Percentiles rank a stretch among this genome's conserved stretches.
phyloP scores from a whole-genome alignment of 306 rosid genomes.

The Quercus parvula region DNA sequence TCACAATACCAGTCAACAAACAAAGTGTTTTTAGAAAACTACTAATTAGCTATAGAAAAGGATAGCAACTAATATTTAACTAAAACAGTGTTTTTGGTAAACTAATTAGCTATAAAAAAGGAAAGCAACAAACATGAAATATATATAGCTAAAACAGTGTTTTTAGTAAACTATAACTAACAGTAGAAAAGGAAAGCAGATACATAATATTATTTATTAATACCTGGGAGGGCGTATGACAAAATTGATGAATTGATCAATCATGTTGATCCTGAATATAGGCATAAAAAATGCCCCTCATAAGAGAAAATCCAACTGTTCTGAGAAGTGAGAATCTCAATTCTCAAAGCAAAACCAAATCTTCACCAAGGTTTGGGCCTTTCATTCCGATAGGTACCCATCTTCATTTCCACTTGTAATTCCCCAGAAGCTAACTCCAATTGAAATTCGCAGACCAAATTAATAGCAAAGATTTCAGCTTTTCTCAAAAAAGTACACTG shows the following conservation, averaged over 20 bases:
- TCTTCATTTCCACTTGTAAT: too few relatives aligned
- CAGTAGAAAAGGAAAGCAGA: background rate
- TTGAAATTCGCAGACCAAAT: too few relatives aligned
- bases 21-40: too few relatives aligned
- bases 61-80: background rate
- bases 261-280: slow-evolving; percentile 55
- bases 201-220: background rate
- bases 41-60: background rate
- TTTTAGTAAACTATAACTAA: too few relatives aligned
- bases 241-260: slow-evolving; percentile 89
- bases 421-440: too few relatives aligned
- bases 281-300: slow-evolving; percentile 53
- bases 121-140: background rate
- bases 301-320: slow-evolving; percentile 23
- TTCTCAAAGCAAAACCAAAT: background rate
- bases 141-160: too few relatives aligned
- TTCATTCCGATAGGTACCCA: too few relatives aligned
- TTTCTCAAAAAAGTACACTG: too few relatives aligned
- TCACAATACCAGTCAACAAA: background rate
- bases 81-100: too few relatives aligned
- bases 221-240: slow-evolving; percentile 99
- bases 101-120: too few relatives aligned
- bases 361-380: background rate
- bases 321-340: slow-evolving; percentile 30
- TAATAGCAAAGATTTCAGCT: too few relatives aligned